Evolutionary conservation across 2,329 filamentous ascomycete species (phyloP).

Genomic region (Botrytis porri): DNA sequence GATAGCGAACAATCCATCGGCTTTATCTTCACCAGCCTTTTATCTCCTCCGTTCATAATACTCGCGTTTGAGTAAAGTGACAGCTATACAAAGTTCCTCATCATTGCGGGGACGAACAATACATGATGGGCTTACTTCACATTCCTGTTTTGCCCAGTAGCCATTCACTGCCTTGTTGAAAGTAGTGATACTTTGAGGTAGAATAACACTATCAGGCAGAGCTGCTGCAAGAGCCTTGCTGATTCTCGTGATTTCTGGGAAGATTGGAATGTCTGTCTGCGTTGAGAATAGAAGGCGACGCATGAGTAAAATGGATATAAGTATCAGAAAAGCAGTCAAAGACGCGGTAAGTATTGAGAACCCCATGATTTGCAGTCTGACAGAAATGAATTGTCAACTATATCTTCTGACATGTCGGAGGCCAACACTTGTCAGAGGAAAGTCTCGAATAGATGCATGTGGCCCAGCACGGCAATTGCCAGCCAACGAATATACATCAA

Average conservation of each 20-base stretch:
- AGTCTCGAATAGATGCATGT: neutral
- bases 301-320: neutral
- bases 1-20: conserved; percentile 26
- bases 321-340: neutral
- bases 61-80: conserved; percentile 17
- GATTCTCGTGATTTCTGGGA: neutral
- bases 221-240: neutral
- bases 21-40: neutral
- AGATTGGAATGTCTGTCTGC: neutral
- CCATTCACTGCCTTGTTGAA: conserved; percentile 12
- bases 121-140: conserved; percentile 17
- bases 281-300: neutral
- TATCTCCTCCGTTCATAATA: neutral
- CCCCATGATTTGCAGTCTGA: neutral
- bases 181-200: neutral
- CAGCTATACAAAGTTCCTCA: conserved; percentile 13
- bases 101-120: conserved; percentile 20
- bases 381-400: neutral
- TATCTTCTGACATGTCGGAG: neutral
- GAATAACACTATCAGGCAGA: neutral
- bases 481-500: neutral
- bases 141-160: conserved; percentile 23
- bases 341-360: neutral
- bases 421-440: neutral
- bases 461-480: neutral